Base-by-base conservation (phyloP, 768 basidiomycete species). In the Tephrocybe sp. region DNA sequence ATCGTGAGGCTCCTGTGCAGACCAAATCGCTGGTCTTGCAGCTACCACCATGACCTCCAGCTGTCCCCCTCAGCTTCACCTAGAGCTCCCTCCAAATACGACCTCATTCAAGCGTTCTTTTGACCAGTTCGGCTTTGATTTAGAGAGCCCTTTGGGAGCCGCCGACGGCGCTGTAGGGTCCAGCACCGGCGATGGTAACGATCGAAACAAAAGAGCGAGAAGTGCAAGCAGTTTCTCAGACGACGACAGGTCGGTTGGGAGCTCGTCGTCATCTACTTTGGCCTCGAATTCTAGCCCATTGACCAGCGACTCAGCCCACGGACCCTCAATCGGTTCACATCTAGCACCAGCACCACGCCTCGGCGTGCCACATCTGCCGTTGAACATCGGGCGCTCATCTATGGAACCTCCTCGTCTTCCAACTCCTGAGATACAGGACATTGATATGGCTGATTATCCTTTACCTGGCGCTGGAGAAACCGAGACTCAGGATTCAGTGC, bases 21-120 rank as follows among this genome's bases (percentile, higher is more conserved):
- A 38, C 48, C 42, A 33, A 45, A 24, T 36, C 36, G 47, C 36
- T 12, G 48, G 47, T 56, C 50, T 57, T 46, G 45, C 41, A 50
- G 46, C 39, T 45, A 57, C 61, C 63, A 53, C 61, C 63, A 74
- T 74, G 72, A 68, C 71, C 51, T 67, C 68, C 25, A 67, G 64
- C 47, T 72, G 69, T 56, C 74, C 79, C 23, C 79, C 79, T 5
- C 79, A 80, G 51, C 68, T 81, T 2, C 76, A 77, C 31, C 73
- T 82, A 13, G 67, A 75, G n/a, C 64, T 81, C 7, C 72, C 77
- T n/a, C 57, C 73, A 1, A 71, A 62, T 47, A 70, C 77, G 1
- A 76, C 77, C 0, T 79, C 78, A 15, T 82, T 83, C 68, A 83
- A 83, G 57, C 73, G 80, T 39, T 78, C 80, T 12, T 83, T 83